Evolutionary conservation across 2,329 filamentous ascomycete genomes (phyloP).

Genomic region (Raffaelea ambrosiae): DNA sequence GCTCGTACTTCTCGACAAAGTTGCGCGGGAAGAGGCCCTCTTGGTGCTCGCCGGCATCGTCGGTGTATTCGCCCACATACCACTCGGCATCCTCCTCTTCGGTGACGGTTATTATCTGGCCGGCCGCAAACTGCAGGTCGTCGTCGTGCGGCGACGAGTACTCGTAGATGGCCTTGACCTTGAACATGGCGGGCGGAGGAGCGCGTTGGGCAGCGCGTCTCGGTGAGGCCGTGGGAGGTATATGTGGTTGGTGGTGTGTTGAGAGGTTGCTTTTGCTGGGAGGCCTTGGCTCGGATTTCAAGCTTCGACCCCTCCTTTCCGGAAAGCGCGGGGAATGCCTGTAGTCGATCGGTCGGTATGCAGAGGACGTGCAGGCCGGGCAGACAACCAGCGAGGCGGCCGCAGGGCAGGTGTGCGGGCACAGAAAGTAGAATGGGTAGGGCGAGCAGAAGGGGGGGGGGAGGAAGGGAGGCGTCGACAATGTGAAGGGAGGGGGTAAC

Average conservation of each 20-base stretch:
- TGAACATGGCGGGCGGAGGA: slow-evolving; percentile 59
- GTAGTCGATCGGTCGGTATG: slow-evolving; percentile 1
- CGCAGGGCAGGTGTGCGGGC: too few species aligned
- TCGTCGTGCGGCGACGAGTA: slow-evolving; percentile 91
- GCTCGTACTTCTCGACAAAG: slow-evolving; percentile 95
- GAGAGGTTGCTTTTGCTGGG: too few species aligned
- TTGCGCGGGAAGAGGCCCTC: slow-evolving; percentile 92
- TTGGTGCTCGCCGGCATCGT: slow-evolving; percentile 63
- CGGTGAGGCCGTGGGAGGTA: background rate
- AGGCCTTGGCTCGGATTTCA: slow-evolving; percentile 4
- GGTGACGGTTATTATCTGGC: slow-evolving; percentile 89
- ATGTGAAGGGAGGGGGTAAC: too few species aligned
- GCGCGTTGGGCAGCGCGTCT: background rate
- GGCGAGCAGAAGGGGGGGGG: too few species aligned
- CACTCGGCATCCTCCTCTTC: slow-evolving; percentile 90
- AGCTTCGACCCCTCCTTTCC: slow-evolving; percentile 15
- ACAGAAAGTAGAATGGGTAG: too few species aligned
- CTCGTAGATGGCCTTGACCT: slow-evolving; percentile 92
- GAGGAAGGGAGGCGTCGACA: too few species aligned
- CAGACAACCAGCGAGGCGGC: background rate
- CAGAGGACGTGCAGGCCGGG: background rate
- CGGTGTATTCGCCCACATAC: slow-evolving; percentile 83
- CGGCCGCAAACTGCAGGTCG: slow-evolving; percentile 77
- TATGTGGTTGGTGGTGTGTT: background rate
- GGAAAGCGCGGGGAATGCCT: slow-evolving; percentile 12